These are phyloP conservation scores for Fusarium nurragi DNA, from an alignment of 2,329 filamentous ascomycete genomes.

Conservation along the genomic window DNA sequence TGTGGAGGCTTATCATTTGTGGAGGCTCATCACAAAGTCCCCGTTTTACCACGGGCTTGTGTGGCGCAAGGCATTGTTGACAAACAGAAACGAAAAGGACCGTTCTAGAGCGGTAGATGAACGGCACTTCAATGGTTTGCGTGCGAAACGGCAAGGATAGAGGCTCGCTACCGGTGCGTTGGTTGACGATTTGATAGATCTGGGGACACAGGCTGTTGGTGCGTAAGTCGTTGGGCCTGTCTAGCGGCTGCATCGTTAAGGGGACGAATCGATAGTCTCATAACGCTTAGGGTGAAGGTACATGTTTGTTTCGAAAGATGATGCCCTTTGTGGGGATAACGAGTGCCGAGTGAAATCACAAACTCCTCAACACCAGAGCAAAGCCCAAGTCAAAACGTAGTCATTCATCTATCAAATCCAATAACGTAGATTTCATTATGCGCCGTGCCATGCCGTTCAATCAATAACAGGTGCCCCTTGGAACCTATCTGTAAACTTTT, in stretches of 20 bases:
- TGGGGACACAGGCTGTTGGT: neutral
- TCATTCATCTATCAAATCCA: constrained; percentile 36
- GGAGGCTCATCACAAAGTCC: neutral
- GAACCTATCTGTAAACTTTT: constrained; percentile 28
- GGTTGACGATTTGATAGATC: neutral
- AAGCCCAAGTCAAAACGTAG: constrained; percentile 5
- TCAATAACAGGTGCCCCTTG: constrained; percentile 31
- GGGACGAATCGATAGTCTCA: neutral
- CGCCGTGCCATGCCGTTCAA: constrained; percentile 40
- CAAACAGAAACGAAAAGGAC: neutral
- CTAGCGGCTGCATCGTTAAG: neutral
- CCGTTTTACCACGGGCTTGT: neutral
- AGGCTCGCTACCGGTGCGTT: neutral
- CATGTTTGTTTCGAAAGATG: neutral
- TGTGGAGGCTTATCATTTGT: constrained; percentile 1
- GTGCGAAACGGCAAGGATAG: neutral
- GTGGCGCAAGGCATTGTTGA: neutral
- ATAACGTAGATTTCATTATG: constrained; percentile 34
- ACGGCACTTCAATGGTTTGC: neutral
- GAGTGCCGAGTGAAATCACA: neutral
- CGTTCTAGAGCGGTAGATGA: constrained; percentile 4
- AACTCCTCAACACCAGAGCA: neutral
- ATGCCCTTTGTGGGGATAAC: neutral
- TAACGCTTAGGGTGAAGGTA: neutral
- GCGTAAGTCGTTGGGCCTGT: neutral